Evolutionary conservation across 805 yeast genomes (phyloP), one percentile per base, ranked within the genome.

Genomic region (Candida multigemmis): DNA sequence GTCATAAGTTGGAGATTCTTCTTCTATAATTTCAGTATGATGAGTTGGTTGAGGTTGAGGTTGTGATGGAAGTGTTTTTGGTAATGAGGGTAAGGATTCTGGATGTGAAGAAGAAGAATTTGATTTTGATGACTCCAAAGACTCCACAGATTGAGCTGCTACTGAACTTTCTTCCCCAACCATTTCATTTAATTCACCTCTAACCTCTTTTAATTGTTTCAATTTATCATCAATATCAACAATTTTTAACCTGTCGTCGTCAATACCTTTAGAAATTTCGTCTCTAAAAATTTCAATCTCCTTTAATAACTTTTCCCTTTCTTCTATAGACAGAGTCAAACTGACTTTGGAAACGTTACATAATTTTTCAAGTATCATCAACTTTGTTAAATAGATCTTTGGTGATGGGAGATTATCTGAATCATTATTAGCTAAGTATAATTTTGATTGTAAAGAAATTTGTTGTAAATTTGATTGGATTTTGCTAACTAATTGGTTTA

Each of bases 371-470:
- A 61, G 40, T 25, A 46, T 42, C 26, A 54, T 56, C 27, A 61
- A 49, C 35, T 62, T 62, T 12, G 61, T 40, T 6, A 60, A 44
- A 38, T 60, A 60, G 12, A 48, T 48, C 16, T 43, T 46, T 3
- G 63, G 60, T 21, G 56, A 46, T 3, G 67, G 67, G 25, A 62
- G 47, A 31, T 47, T 48, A 21, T 60, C 65, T 6, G 46, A 27
- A 1, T 56, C 63, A 33, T 56, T 56, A 6, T 39, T 36, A 1
- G 65, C 64, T 14, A 61, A 37, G 35, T 56, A 59, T 3, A 42
- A 41, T 25, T 48, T 51, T n/a, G 58, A 44, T 37, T 59, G 65
- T 16, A 48, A 41, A 4, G 57, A 56, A 23, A 59, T 53, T 37
- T 56, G 61, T 14, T 59, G 49, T 32, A 60, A 41, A 35, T 57